Evolutionary conservation across 345 rosid species (phyloP).

Genomic region (Boechera divaricarpa): DNA sequence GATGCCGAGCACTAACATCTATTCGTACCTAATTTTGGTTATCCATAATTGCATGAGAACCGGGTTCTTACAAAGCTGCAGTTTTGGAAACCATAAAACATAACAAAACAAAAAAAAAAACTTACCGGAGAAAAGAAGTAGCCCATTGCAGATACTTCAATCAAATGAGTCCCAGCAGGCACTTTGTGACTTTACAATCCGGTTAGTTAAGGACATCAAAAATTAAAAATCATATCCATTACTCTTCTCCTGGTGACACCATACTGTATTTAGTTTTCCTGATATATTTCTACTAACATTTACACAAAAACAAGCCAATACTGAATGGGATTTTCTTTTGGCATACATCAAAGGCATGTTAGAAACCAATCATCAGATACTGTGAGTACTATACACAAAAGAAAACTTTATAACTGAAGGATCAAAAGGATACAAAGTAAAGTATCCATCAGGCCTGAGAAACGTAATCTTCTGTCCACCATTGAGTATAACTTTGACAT

Average conservation of each 20-base stretch:
- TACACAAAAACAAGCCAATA: no score
- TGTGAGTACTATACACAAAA: background rate
- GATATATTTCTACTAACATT: no score
- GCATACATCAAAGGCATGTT: background rate
- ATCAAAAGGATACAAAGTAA: constrained; percentile 75
- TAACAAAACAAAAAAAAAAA: background rate
- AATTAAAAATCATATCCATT: constrained; percentile 6
- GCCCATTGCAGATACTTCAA: constrained; percentile 83
- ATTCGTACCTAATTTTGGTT: constrained; percentile 68
- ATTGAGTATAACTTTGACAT: constrained; percentile 72
- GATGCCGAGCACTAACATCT: constrained; percentile 92
- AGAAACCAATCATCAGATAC: background rate
- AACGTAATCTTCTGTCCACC: constrained; percentile 72
- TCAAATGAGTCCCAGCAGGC: constrained; percentile 87
- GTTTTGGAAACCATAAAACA: background rate
- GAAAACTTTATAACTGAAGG: background rate
- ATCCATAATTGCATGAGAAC: background rate
- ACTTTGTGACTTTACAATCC: constrained; percentile 61
- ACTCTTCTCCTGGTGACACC: constrained; percentile 7
- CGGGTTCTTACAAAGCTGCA: background rate
- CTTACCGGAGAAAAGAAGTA: constrained; percentile 87
- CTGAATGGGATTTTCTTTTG: background rate
- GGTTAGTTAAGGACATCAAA: constrained; percentile 51
- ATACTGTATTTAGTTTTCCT: background rate
- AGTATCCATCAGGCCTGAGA: constrained; percentile 89